Percentiles rank a stretch among this genome's conserved stretches.
These are phyloP conservation scores for Plicaturopsis crispa DNA, from an alignment of 768 basidiomycete species.

Conservation along the genomic window DNA sequence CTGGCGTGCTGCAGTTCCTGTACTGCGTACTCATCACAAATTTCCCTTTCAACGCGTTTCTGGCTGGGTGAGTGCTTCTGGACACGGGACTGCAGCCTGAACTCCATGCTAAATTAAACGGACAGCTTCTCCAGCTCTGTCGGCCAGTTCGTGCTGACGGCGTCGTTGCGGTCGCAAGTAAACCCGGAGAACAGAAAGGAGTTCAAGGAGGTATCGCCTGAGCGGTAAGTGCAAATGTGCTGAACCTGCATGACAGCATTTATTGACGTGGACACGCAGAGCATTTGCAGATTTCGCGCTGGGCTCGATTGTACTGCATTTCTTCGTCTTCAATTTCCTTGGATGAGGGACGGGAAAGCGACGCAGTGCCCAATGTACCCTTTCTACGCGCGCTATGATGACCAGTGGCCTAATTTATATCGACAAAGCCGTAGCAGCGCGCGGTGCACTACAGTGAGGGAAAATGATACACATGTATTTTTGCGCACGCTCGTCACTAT, in stretches of 20 bases:
- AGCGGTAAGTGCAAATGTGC: constrained; percentile 54
- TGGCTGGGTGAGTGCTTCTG: constrained; percentile 69
- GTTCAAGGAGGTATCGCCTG: constrained; percentile 90
- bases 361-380: too few relatives aligned
- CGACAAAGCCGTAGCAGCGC: too few relatives aligned
- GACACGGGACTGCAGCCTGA: background rate
- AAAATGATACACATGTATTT: too few relatives aligned
- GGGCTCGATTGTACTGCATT: constrained; percentile 93
- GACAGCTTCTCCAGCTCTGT: constrained; percentile 87
- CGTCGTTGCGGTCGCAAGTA: constrained; percentile 87
- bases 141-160: constrained; percentile 94
- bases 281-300: constrained; percentile 96
- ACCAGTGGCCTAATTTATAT: too few relatives aligned
- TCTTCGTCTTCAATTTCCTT: constrained; percentile 98
- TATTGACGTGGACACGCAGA: constrained; percentile 33
- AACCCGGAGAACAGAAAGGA: constrained; percentile 76
- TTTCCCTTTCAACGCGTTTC: constrained; percentile 96
- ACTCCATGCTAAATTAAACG: background rate
- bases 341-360: too few relatives aligned
- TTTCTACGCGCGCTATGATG: too few relatives aligned
- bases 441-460: too few relatives aligned
- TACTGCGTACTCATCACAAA: constrained; percentile 90
- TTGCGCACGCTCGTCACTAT: too few relatives aligned
- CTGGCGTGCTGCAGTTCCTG: constrained; percentile 83
- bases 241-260: background rate